A percentile compares a stretch with the other conserved stretches of the same genome.
Evolutionary conservation across 2,329 filamentous ascomycete species (phyloP).

Genomic region (Trichoderma citrinoviride): DNA sequence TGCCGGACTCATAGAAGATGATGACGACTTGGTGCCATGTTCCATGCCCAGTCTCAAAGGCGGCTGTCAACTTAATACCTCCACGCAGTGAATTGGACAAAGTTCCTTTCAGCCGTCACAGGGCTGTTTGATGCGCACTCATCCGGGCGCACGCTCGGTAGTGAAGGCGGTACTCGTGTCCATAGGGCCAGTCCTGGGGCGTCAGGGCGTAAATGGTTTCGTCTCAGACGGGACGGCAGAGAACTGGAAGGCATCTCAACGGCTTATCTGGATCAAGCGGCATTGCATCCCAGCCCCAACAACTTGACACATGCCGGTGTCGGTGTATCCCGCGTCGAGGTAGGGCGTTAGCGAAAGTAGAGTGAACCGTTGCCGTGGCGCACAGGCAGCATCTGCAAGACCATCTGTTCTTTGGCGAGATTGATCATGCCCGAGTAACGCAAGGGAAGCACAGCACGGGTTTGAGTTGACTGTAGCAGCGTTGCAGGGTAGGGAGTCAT

Average conservation of each 20-base stretch:
- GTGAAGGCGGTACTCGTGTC: conserved; percentile 11
- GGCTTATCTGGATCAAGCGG: not conserved
- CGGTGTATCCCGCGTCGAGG: conserved; percentile 15
- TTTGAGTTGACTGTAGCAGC: too few species aligned
- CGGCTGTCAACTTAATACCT: too few species aligned
- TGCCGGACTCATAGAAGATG: too few species aligned
- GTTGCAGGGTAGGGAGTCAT: too few species aligned
- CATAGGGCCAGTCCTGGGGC: conserved; percentile 15
- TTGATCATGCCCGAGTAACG: too few species aligned
- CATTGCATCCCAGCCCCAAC: conserved; percentile 12
- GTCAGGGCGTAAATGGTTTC: conserved; percentile 19
- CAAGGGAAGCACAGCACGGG: too few species aligned
- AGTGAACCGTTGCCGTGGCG: not conserved
- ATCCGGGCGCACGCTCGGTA: conserved; percentile 10
- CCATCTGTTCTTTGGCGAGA: too few species aligned
- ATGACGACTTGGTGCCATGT: too few species aligned
- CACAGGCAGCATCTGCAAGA: not conserved
- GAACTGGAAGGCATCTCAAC: conserved; percentile 19
- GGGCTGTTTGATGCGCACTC: conserved; percentile 11
- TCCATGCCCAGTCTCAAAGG: too few species aligned
- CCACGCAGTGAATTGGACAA: too few species aligned
- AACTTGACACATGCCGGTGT: not conserved
- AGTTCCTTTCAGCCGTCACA: not conserved
- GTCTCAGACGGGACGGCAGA: conserved; percentile 18
- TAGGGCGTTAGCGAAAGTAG: not conserved